Evolutionary conservation across 2,329 filamentous ascomycete species (phyloP).

Genomic region (Cordyceps farinosa): DNA sequence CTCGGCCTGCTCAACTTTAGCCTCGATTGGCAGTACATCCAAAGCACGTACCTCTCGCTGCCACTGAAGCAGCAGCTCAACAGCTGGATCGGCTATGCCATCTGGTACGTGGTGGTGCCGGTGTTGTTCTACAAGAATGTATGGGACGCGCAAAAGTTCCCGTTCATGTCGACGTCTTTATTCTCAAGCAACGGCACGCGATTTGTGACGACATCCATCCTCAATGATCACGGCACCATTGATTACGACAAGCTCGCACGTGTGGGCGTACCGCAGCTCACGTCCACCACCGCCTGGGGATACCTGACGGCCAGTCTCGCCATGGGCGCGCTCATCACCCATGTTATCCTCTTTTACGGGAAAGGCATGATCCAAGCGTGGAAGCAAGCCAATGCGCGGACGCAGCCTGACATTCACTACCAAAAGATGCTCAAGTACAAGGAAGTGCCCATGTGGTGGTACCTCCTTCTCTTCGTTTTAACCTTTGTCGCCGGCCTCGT

Average conservation of each 20-base stretch:
- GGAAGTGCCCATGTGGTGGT: conserved; percentile 37
- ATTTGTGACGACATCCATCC: conserved; percentile 23
- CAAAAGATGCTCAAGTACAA: conserved; percentile 39
- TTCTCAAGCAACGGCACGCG: conserved; percentile 28
- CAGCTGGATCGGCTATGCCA: conserved; percentile 34
- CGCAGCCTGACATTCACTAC: conserved; percentile 38
- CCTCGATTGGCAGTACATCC: conserved; percentile 45
- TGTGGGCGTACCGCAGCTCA: conserved; percentile 27
- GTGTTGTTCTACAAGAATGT: conserved; percentile 40
- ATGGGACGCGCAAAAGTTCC: conserved; percentile 34
- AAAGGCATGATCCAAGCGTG: conserved; percentile 21
- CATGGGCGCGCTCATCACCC: conserved; percentile 23
- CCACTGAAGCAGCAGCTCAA: conserved; percentile 38
- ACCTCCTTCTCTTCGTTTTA: conserved; percentile 28
- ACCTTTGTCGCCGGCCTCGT: conserved; percentile 34
- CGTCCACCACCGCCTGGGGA: conserved; percentile 27
- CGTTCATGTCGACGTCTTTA: conserved; percentile 31
- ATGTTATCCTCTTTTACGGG: conserved; percentile 23
- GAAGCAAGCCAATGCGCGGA: conserved; percentile 22
- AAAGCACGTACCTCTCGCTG: conserved; percentile 32
- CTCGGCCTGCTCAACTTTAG: conserved; percentile 39
- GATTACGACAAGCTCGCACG: conserved; percentile 27
- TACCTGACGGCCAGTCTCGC: conserved; percentile 31
- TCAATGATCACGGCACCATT: conserved; percentile 25
- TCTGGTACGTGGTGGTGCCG: conserved; percentile 34